Base-by-base conservation (phyloP, 1,139 yeast species). In the Kodamaea derodonti region DNA sequence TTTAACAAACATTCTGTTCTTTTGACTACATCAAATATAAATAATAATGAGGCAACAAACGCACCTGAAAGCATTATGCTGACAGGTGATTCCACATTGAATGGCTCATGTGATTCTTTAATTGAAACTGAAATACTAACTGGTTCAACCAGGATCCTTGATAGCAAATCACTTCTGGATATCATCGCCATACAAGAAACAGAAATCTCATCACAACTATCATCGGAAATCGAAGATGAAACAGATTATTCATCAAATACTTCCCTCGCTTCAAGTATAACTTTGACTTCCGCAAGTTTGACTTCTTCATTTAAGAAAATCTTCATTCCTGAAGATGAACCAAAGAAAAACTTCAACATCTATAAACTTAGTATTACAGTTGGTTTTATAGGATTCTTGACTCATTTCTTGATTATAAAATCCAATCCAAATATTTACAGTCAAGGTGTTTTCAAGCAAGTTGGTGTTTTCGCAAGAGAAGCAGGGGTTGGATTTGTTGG, bases 381-480 rank as follows among this genome's bases (percentile, higher is more conserved):
- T 27, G 75, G 75, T 0, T 53, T 68, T 34, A 49, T 68, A 28
- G 73, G 75, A 1, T 53, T 69, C 32, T 32, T 69, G 39, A 32
- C 66, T 12, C 75, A 69, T 43, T 58, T 60, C 31, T 39, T 69
- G 14, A 29, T 67, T 43, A 53, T n/a, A 54, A 55, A 35, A 49
- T 52, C 36, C 46, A 52, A 32, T 33, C 30, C 30, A 11, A 27
- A 17, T 20, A 16, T 46, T 29, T 38, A 49, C 23, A 37, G 29
- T 31, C 37, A 34, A 31, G 40, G 40, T 14, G 11, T 46, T 15
- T 25, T 35, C 16, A 40, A 38, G 29, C 23, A 36, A 8, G 28
- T 47, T 4, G 13, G 24, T 5, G 25, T 27, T 11, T 9, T 32
- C 4, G 25, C 36, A 6, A 20, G 27, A 4, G 36, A 29, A 4